Evolutionary conservation across 2,329 filamentous ascomycete species (phyloP), one percentile per base, ranked within the genome.

Genomic region (Karstenula rhodostoma): DNA sequence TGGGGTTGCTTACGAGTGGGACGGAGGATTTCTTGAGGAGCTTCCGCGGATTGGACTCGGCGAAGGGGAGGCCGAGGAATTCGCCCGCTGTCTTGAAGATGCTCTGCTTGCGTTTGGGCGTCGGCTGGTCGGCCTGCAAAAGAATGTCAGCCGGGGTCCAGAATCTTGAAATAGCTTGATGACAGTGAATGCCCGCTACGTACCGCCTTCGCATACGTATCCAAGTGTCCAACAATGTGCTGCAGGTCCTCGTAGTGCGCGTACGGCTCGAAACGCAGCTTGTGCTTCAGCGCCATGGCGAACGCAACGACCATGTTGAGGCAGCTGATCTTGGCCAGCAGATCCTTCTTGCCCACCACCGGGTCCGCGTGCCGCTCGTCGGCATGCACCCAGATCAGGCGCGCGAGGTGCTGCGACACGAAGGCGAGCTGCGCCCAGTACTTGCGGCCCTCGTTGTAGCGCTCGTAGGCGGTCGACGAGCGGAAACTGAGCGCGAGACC

Each of bases 321-420:
- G 29, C 65, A 70, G 57, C 64, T 68, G 52, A 92, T 75, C 77
- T 94, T 94, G 54, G 82, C 84, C 2, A 94, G 82, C 0, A 93
- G 71, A 62, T 90, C 88, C 48, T 89, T 83, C 67, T 91, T 92
- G 8, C 83, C 83, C 6, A 82, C 57, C 53, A 84, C 79, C 9
- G 66, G 57, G 29, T 83, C 81, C 68, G 82, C 78, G 42, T 72
- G 67, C 12, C 89, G 81, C 72, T 91, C 90, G 2, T 81, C 75
- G 6, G 86, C 84, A 68, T 96, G 91, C 42, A 97, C 84, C 93
- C 94, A 97, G 72, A 95, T 92, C n/a, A 91, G 82, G n/a, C 93
- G 89, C 4, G 86, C 83, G 23, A 89, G 77, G 54, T 84, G 87
- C 55, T 87, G 84, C 2, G 83, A 83, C 9, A 80, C 80, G 35